Evolutionary conservation across 306 rosid species (phyloP).

Genomic region (Castanea crenata): DNA sequence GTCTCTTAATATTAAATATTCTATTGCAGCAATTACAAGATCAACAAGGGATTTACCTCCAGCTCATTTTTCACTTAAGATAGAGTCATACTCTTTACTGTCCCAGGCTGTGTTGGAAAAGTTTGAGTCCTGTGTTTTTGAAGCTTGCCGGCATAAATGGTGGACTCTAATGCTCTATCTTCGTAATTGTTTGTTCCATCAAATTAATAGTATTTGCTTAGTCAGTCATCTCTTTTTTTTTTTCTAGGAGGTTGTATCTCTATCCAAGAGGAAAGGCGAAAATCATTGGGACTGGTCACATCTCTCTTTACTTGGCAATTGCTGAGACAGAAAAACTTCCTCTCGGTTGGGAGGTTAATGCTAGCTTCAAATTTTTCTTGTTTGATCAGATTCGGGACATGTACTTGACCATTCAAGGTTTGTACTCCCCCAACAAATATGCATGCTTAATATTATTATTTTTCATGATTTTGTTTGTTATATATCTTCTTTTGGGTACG

Average conservation of each 20-base stretch:
- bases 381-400: slow-evolving; percentile 5
- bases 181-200: too few species aligned
- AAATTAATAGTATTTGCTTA: neutral
- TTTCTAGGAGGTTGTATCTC: slow-evolving; percentile 10
- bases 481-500: neutral
- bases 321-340: neutral
- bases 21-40: neutral
- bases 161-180: neutral
- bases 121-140: neutral
- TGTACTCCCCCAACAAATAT: too few species aligned
- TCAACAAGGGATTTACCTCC: neutral
- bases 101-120: neutral
- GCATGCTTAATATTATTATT: too few species aligned
- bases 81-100: neutral
- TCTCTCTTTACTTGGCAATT: slow-evolving; percentile 8
- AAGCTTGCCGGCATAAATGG: slow-evolving; percentile 14
- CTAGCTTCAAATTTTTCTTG: slow-evolving; percentile 1
- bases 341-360: slow-evolving; percentile 12
- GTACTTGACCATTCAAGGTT: slow-evolving; percentile 16
- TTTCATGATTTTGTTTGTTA: too few species aligned
- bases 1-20: too few species aligned
- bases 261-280: slow-evolving; percentile 12
- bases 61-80: neutral
- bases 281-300: neutral
- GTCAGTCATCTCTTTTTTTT: too few species aligned